Conservation (phyloP, 495 filamentous ascomycete species). For the Lasiosphaeris hirsuta region DNA sequence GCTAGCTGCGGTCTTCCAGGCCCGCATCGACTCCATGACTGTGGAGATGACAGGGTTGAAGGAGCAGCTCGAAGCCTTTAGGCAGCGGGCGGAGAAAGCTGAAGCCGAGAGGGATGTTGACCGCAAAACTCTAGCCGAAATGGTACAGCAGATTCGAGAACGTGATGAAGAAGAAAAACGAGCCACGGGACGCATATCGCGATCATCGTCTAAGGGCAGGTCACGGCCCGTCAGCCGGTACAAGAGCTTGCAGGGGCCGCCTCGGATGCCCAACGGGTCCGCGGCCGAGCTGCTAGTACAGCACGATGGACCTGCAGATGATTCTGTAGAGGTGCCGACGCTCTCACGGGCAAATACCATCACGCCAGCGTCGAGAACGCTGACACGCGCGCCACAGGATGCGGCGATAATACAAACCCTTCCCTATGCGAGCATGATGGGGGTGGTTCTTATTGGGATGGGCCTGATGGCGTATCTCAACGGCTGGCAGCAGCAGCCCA, state of each 20-base stretch:
- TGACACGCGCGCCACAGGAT: slow-evolving; percentile 28
- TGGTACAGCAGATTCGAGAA: slow-evolving; percentile 77
- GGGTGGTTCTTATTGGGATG: slow-evolving; percentile 85
- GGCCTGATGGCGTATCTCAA: slow-evolving; percentile 95
- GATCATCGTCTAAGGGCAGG: slow-evolving; percentile 20
- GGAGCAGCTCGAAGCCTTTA: slow-evolving; percentile 73
- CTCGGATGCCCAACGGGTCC: slow-evolving; percentile 15
- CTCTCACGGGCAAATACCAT: slow-evolving; percentile 42
- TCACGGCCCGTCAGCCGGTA: slow-evolving; percentile 5
- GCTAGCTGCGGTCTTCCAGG: slow-evolving; percentile 57
- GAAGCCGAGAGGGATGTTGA: slow-evolving; percentile 67
- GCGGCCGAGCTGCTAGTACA: slow-evolving; percentile 5
- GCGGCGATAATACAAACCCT: slow-evolving; percentile 58
- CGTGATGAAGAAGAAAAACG: slow-evolving; percentile 54
- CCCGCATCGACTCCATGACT: slow-evolving; percentile 73
- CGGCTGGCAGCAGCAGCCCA: slow-evolving; percentile 61
- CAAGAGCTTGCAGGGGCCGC: slow-evolving; percentile 4
- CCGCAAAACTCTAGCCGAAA: slow-evolving; percentile 75
- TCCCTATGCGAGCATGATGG: slow-evolving; percentile 83
- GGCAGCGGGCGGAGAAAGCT: slow-evolving; percentile 71
- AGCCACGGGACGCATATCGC: slow-evolving; percentile 25
- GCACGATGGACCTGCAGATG: slow-evolving; percentile 17
- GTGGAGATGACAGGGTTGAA: slow-evolving; percentile 80
- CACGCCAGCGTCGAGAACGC: slow-evolving; percentile 29
- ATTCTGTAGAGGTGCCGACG: slow-evolving; percentile 25